A percentile compares a stretch with the other conserved stretches of the same genome.
Conservation (phyloP, 148 eudicot genomes). For the Talinum fruticosum region DNA sequence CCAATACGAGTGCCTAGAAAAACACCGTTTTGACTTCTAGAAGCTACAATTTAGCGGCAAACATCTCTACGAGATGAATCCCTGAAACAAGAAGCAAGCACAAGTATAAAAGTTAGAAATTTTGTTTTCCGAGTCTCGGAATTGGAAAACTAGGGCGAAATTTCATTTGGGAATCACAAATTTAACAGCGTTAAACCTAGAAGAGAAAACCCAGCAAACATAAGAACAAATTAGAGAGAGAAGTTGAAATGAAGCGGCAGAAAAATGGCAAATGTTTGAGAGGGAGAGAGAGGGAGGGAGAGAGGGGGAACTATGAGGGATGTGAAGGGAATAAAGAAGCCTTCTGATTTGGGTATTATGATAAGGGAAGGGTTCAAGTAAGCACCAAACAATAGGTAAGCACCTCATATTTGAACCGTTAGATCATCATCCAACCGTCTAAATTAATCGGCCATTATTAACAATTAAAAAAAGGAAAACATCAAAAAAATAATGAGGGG, state of each 20-base stretch:
- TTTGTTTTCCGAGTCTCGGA: not conserved
- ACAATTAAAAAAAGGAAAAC: too few relatives aligned
- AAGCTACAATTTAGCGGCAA: slow-evolving; percentile 6
- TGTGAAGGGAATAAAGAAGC: slow-evolving; percentile 23
- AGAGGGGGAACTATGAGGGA: not conserved
- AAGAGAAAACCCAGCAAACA: slow-evolving; percentile 7
- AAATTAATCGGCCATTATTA: too few relatives aligned
- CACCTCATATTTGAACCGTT: too few relatives aligned
- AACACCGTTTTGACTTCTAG: slow-evolving; percentile 7
- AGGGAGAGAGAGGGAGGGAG: not conserved
- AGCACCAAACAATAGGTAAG: too few relatives aligned
- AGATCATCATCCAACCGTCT: too few relatives aligned
- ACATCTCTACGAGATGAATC: slow-evolving; percentile 18
- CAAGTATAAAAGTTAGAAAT: not conserved
- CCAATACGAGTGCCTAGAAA: slow-evolving; percentile 5
- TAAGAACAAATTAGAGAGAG: not conserved
- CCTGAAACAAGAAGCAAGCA: slow-evolving; percentile 20
- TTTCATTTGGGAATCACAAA: not conserved
- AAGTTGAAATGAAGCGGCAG: slow-evolving; percentile 4
- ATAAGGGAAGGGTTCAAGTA: too few relatives aligned
- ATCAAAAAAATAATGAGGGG: too few relatives aligned
- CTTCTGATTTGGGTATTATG: slow-evolving; percentile 18
- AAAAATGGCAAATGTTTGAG: slow-evolving; percentile 10
- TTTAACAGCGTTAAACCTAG: not conserved
- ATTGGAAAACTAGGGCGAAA: not conserved